Evolutionary conservation across 2,329 filamentous ascomycete species (phyloP), one percentile per base, ranked within the genome.

Genomic region (Exophiala oligosperma): DNA sequence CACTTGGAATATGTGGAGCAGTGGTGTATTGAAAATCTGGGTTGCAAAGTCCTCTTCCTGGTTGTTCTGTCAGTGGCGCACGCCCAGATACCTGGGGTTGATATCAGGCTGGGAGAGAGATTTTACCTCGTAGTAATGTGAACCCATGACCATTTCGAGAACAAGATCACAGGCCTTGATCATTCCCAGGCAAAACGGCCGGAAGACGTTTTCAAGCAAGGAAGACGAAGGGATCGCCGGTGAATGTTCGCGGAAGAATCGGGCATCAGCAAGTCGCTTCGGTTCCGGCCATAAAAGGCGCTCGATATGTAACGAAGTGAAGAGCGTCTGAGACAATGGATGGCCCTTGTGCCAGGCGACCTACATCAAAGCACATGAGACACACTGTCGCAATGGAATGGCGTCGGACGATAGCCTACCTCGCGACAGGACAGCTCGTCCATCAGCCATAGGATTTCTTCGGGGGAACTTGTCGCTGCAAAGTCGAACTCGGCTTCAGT

Each of bases 331-430:
- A 1, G 93, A 95, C 7, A 99, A 82, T 1, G 94, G 92, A 69
- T 96, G 92, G n/a, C 95, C 94, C 67, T 91, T 85, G 71, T 97
- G 92, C 92, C 95, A 99, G 62, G 92, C 91, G 84, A 96, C 95
- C 88, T 94, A 68, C 51, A 17, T 17, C 17, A 17, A 17, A 37
- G 44, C 12, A 35, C 6, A 26, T 12, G 57, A 53, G 54, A 57
- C 28, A 48, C 35, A 29, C 49, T 11, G 17, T 28, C 49, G 9
- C 23, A 24, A 32, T 14, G 24, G n/a, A 43, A 50, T 6, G 9
- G 7, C 6, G 7, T 35, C 8, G 35, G 35, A 40, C 40, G 29
- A 61, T 76, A 56, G 66, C 74, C 49, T 69, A 92, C 91, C 82
- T 97, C 94, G 54, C 93, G 87, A 70, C 89, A 94, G 21, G 97